Conservation (phyloP, 1,284 basidiomycete species). For the Pisolithus thermaeus region DNA sequence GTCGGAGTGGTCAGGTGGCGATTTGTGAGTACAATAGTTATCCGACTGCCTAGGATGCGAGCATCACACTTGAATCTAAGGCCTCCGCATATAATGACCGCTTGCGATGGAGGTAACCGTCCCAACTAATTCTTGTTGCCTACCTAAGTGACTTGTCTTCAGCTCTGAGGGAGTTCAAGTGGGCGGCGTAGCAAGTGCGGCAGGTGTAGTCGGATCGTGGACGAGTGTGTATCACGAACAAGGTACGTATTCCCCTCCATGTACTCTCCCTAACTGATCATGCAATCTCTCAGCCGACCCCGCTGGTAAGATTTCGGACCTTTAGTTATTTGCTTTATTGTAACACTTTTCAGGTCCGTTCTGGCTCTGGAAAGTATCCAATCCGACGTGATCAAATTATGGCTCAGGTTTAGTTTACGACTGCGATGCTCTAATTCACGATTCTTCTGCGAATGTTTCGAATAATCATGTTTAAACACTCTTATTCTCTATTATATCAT, state of each 20-base stretch:
- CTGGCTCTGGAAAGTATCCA: slow-evolving; percentile 24
- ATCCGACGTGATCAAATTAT: not conserved
- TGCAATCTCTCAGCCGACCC: slow-evolving; percentile 43
- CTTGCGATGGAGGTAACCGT: slow-evolving; percentile 50
- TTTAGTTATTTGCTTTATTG: not conserved
- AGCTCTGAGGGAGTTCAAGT: slow-evolving; percentile 61
- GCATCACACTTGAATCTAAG: slow-evolving; percentile 26
- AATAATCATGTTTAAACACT: too few species aligned
- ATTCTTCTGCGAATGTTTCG: too few species aligned
- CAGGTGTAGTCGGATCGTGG: slow-evolving; percentile 62
- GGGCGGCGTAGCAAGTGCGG: slow-evolving; percentile 54
- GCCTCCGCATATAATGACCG: slow-evolving; percentile 42
- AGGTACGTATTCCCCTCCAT: slow-evolving; percentile 31
- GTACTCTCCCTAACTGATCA: not conserved
- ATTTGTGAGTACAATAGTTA: slow-evolving; percentile 43
- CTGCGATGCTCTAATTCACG: too few species aligned
- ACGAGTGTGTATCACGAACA: slow-evolving; percentile 53
- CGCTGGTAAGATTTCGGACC: slow-evolving; percentile 37
- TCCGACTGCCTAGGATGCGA: slow-evolving; percentile 1
- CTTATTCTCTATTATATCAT: too few species aligned
- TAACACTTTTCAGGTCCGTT: slow-evolving; percentile 21
- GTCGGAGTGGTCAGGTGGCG: slow-evolving; percentile 57
- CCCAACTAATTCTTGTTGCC: too few species aligned
- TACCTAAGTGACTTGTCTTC: slow-evolving; percentile 13
- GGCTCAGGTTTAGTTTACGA: not conserved